A percentile compares a stretch with the other conserved stretches of the same genome.
phyloP scores from a whole-genome alignment of 116 monocot genomes.

The Trichopus zeylanicus region DNA sequence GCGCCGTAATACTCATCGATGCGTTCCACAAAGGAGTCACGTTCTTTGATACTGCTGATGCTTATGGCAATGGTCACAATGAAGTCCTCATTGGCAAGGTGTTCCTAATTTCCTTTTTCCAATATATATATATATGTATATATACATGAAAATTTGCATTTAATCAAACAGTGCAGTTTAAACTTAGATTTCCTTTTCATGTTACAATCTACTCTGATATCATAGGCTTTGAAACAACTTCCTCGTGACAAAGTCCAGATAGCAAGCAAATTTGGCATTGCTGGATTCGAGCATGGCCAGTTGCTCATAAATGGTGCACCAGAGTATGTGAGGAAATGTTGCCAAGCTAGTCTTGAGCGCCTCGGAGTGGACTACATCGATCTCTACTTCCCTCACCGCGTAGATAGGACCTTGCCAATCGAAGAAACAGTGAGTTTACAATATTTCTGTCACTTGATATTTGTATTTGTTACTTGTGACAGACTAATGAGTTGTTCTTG shows the following conservation, averaged over 20 bases:
- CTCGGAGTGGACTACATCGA: slow-evolving; percentile 51
- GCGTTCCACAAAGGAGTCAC: slow-evolving; percentile 24
- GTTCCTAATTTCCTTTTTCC: too few species aligned
- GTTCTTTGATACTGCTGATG: slow-evolving; percentile 30
- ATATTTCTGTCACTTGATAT: too few species aligned
- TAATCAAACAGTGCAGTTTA: too few species aligned
- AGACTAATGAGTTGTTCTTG: too few species aligned
- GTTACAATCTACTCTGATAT: too few species aligned
- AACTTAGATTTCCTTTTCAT: too few species aligned
- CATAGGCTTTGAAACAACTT: slow-evolving; percentile 28
- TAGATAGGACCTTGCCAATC: slow-evolving; percentile 3
- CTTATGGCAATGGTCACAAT: slow-evolving; percentile 22
- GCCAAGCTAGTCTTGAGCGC: slow-evolving; percentile 37
- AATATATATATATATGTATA: too few species aligned
- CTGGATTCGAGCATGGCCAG: background rate
- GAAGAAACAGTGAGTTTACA: slow-evolving; percentile 4
- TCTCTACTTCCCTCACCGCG: slow-evolving; percentile 39
- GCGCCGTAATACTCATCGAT: slow-evolving; percentile 14
- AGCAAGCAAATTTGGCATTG: slow-evolving; percentile 36
- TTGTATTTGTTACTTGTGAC: too few species aligned
- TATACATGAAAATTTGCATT: too few species aligned
- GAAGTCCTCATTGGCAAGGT: slow-evolving; percentile 30
- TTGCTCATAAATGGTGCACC: slow-evolving; percentile 24
- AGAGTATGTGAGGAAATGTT: slow-evolving; percentile 43
- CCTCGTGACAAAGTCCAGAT: slow-evolving; percentile 30